A percentile compares a stretch with the other conserved stretches of the same genome.
Evolutionary conservation across 306 rosid species (phyloP).

Genomic region (Cucumis sativus): DNA sequence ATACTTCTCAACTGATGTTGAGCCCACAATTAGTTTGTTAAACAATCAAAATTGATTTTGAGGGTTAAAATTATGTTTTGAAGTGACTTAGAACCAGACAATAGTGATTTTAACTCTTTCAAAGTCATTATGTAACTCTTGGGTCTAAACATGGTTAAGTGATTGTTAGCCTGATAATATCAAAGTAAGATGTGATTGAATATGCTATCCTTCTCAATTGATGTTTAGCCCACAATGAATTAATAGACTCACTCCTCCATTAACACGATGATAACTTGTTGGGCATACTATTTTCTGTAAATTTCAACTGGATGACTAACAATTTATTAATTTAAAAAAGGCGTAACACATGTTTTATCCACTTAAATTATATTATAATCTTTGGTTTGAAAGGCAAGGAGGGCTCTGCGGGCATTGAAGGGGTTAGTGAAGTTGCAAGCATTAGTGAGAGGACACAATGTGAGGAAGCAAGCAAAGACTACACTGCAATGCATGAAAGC

Average conservation of each 20-base stretch:
- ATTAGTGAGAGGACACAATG: constrained; percentile 87
- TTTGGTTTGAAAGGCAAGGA: constrained; percentile 55
- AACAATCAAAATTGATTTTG: no score
- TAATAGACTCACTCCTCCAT: no score
- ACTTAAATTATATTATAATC: no score
- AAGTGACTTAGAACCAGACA: no score
- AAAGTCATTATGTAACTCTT: no score
- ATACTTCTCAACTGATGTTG: background rate
- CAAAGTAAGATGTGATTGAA: background rate
- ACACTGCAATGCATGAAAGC: constrained; percentile 91
- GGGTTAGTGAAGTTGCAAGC: constrained; percentile 96
- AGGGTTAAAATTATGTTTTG: no score
- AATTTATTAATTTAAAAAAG: no score
- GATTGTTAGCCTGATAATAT: background rate
- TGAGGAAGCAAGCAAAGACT: constrained; percentile 91
- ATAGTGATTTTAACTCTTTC: no score
- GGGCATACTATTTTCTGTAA: no score
- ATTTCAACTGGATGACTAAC: no score
- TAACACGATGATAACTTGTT: no score
- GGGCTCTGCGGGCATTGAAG: constrained; percentile 82
- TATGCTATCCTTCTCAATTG: background rate
- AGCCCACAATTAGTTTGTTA: background rate
- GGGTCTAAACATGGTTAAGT: background rate
- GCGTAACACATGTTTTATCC: no score
- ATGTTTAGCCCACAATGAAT: background rate